Evolutionary conservation across 148 eudicot species (phyloP), one percentile per base, ranked within the genome.

Genomic region (Heliamphora exappendiculata): DNA sequence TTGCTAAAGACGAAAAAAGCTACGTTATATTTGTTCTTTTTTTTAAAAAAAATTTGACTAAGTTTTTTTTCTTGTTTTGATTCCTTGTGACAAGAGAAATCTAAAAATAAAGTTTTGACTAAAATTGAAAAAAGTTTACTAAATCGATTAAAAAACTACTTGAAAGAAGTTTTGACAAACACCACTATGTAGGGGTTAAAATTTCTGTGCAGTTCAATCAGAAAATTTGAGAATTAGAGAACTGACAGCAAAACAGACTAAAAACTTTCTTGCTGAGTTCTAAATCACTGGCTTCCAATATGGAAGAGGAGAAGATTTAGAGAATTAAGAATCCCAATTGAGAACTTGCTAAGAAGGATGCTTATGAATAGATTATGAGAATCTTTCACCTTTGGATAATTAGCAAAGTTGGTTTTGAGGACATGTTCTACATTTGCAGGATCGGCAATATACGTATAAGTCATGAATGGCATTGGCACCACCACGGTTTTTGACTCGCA

Each of bases 401-500:
- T 94, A 39, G 84, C 69, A 79, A 94, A 94, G 81, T 94, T 95
- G 64, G 90, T 92, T 75, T 89, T 95, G 78, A 95, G 93, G 68
- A 95, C 96, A 81, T 95, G 94, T 62, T 95, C 98, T 24, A 95
- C 98, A 67, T 87, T 90, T 41, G 81, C 81, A 65, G 98, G 97
- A 88, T 91, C 87, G 37, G 97, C 97, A 81, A 94, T 88, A 80
- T 94, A 94, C 2, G 97, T 94, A 74, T 91, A 94, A 7, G 91
- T 88, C 1, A 91, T 94, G 76, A 85, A 91, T 3, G 93, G 97
- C 95, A 94, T 91, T 5, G 95, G 91, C 31, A 94, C 94, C 29
- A 89, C 91, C 1, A 90, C 86, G 1, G 93, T 88, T 82, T 65
- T 89, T 13, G 87, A 83, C 74, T 88, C 76, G 7, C 87, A 69